phyloP scores from a whole-genome alignment of 1,284 basidiomycete species.

The Cryptococcus maquisensis region DNA sequence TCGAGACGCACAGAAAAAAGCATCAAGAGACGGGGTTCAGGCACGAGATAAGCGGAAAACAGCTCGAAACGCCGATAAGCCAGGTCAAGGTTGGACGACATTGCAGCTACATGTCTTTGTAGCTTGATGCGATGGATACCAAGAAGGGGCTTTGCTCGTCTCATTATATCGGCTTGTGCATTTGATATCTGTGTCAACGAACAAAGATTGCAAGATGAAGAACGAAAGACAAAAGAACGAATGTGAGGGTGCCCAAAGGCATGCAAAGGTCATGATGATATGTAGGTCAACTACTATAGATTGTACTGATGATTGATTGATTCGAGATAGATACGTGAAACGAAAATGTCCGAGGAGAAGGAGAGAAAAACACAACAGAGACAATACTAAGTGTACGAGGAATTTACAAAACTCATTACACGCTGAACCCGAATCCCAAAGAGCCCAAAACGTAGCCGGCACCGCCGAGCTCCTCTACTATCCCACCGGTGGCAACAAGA shows the following conservation, averaged over 20 bases:
- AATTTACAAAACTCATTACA: neutral
- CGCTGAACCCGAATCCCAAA: slow-evolving; percentile 4
- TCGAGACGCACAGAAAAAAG: neutral
- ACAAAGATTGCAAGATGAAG: no score
- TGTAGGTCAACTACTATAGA: neutral
- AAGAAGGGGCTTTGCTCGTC: no score
- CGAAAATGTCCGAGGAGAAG: neutral
- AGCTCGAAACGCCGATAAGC: neutral
- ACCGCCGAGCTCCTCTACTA: neutral
- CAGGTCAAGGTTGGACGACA: no score
- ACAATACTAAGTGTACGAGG: no score
- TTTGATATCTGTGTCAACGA: no score
- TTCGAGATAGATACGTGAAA: no score
- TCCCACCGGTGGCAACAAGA: no score
- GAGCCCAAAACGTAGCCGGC: slow-evolving; percentile 10
- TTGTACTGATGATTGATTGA: neutral
- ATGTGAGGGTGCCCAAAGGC: neutral
- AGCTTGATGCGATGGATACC: no score
- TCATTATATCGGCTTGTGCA: no score
- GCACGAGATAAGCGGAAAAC: neutral
- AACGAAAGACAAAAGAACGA: neutral
- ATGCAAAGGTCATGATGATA: no score
- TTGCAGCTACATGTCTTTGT: no score
- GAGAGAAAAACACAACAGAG: neutral
- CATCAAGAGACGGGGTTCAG: neutral